Percentiles rank a stretch among this genome's conserved stretches.
Conservation (phyloP, 495 filamentous ascomycete genomes). For the Niebla homalea region DNA sequence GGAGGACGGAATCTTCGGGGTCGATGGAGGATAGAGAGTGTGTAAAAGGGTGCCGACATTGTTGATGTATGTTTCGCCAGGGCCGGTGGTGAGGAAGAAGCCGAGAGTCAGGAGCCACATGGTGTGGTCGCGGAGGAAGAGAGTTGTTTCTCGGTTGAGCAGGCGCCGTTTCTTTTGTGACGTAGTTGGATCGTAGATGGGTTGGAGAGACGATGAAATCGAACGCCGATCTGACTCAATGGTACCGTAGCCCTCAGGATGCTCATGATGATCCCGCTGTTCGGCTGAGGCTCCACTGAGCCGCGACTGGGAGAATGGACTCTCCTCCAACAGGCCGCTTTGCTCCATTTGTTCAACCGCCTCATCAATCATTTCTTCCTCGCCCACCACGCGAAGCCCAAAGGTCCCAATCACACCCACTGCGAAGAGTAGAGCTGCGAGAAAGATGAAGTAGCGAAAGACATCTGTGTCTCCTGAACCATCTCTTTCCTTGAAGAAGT, state of each 20-base stretch:
- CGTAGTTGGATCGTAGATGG: conserved; percentile 44
- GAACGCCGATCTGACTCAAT: conserved; percentile 17
- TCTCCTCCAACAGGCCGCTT: conserved; percentile 68
- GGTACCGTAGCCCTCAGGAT: conserved; percentile 40
- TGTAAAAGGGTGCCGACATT: conserved; percentile 89
- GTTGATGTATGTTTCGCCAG: conserved; percentile 93
- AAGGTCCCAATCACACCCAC: conserved; percentile 66
- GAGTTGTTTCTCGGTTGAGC: conserved; percentile 71
- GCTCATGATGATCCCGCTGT: neutral
- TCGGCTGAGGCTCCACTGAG: conserved; percentile 3
- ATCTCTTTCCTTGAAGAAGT: conserved; percentile 43
- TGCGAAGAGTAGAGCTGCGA: conserved; percentile 49
- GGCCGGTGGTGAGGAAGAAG: conserved; percentile 87
- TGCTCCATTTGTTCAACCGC: conserved; percentile 73
- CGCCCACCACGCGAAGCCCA: conserved; percentile 52
- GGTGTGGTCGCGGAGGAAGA: conserved; percentile 72
- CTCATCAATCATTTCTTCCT: conserved; percentile 68
- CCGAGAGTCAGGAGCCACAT: conserved; percentile 92
- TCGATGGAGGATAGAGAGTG: conserved; percentile 56
- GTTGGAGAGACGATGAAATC: conserved; percentile 7
- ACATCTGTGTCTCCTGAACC: conserved; percentile 74
- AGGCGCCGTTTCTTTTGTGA: conserved; percentile 68
- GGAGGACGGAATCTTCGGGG: conserved; percentile 40
- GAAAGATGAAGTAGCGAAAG: conserved; percentile 71
- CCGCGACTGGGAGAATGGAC: conserved; percentile 42